A percentile compares a stretch with the other conserved stretches of the same genome.
phyloP scores from a whole-genome alignment of 2,329 filamentous ascomycete genomes.

The Parastagonospora nodorum region DNA sequence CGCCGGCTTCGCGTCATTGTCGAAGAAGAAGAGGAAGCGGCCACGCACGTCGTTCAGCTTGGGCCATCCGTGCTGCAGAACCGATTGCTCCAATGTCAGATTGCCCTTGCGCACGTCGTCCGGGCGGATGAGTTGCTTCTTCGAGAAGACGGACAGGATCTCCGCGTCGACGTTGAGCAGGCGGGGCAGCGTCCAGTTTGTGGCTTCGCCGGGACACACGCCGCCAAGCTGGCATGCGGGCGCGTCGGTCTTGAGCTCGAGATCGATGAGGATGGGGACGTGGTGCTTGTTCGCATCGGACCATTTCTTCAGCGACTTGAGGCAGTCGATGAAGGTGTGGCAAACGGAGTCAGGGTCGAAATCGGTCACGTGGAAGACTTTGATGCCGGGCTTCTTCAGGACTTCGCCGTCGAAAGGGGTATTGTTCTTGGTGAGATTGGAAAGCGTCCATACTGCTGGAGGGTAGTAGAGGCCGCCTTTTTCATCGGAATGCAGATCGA shows the following conservation, averaged over 20 bases:
- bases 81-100: constrained; percentile 53
- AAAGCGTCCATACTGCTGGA: constrained; percentile 50
- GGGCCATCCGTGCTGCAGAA: constrained; percentile 57
- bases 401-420: constrained; percentile 47
- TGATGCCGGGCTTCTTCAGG: constrained; percentile 52
- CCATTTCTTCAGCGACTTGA: constrained; percentile 53
- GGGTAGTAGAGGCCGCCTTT: constrained; percentile 55
- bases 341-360: constrained; percentile 54
- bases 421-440: constrained; percentile 47
- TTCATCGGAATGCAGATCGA: constrained; percentile 57
- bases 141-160: constrained; percentile 52
- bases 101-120: constrained; percentile 52
- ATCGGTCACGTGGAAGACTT: constrained; percentile 59
- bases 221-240: constrained; percentile 40
- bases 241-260: constrained; percentile 55
- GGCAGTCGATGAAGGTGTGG: constrained; percentile 54
- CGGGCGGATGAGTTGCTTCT: constrained; percentile 51
- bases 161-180: constrained; percentile 55
- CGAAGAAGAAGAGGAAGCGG: constrained; percentile 58
- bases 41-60: constrained; percentile 52
- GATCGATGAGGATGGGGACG: constrained; percentile 56
- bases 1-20: constrained; percentile 51
- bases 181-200: constrained; percentile 51
- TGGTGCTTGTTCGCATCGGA: constrained; percentile 50
- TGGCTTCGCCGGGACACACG: constrained; percentile 47